Conservation (phyloP, 495 filamentous ascomycete genomes). For the Lindgomyces ingoldianus region DNA sequence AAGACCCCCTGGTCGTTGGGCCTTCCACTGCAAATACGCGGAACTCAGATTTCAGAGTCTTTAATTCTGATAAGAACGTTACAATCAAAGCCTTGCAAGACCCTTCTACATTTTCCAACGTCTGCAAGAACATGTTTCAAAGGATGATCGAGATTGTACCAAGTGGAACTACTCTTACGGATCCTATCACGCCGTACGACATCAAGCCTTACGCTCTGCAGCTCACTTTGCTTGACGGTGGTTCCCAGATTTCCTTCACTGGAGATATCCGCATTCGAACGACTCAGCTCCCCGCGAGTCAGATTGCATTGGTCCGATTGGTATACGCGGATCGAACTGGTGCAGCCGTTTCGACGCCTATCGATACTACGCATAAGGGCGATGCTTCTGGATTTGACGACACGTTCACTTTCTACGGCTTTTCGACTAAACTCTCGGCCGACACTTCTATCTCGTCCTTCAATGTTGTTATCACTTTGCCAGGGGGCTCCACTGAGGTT, state of each 20-base stretch:
- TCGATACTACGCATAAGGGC: slow-evolving; percentile 50
- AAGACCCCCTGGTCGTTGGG: slow-evolving; percentile 54
- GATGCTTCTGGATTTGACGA: slow-evolving; percentile 60
- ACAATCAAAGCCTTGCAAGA: slow-evolving; percentile 55
- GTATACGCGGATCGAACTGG: slow-evolving; percentile 45
- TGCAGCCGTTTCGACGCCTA: slow-evolving; percentile 46
- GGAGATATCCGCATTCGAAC: slow-evolving; percentile 49
- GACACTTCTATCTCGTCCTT: slow-evolving; percentile 48
- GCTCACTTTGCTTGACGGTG: slow-evolving; percentile 45
- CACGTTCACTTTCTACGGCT: slow-evolving; percentile 53
- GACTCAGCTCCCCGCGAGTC: slow-evolving; percentile 35
- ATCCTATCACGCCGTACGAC: slow-evolving; percentile 57
- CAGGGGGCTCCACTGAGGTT: slow-evolving; percentile 35
- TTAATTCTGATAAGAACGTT: slow-evolving; percentile 56
- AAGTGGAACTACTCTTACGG: slow-evolving; percentile 51
- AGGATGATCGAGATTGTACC: slow-evolving; percentile 66
- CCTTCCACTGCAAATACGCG: slow-evolving; percentile 44
- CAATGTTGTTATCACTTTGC: slow-evolving; percentile 40
- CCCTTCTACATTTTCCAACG: slow-evolving; percentile 47
- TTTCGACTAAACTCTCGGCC: slow-evolving; percentile 40
- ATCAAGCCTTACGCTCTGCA: slow-evolving; percentile 58
- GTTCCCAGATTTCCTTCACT: slow-evolving; percentile 42
- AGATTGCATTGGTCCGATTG: slow-evolving; percentile 43
- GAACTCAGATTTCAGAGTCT: slow-evolving; percentile 60
- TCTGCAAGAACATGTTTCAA: slow-evolving; percentile 56